Conservation (phyloP, 345 rosid species). For the Sonneratia alba region DNA sequence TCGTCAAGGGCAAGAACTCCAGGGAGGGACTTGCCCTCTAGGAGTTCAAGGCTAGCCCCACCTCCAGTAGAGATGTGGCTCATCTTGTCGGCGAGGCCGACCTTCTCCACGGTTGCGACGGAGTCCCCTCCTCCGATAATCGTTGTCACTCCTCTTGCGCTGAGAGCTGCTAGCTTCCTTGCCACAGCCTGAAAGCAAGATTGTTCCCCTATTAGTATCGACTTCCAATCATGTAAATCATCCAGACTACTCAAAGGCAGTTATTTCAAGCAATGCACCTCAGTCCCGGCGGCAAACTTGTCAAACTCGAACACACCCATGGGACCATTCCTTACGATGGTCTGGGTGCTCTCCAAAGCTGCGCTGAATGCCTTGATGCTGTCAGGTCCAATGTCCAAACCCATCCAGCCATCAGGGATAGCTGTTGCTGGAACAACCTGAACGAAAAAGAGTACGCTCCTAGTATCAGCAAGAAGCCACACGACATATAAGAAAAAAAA, state of each 20-base stretch:
- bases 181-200: constrained; percentile 52
- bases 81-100: constrained; percentile 81
- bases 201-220: not conserved
- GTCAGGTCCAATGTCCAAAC: constrained; percentile 88
- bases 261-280: constrained; percentile 21
- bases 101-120: constrained; percentile 94
- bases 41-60: constrained; percentile 93
- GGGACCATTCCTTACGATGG: constrained; percentile 93
- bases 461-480: too few relatives aligned
- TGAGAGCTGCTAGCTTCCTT: constrained; percentile 73
- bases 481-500: too few relatives aligned
- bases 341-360: constrained; percentile 57
- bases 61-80: constrained; percentile 96
- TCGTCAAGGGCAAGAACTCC: constrained; percentile 91
- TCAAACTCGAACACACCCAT: constrained; percentile 95
- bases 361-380: constrained; percentile 54
- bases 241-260: too few relatives aligned
- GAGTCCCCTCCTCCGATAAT: constrained; percentile 95
- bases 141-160: constrained; percentile 80
- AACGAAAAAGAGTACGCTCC: not conserved
- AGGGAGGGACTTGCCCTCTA: constrained; percentile 80
- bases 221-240: not conserved
- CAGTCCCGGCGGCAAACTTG: constrained; percentile 82
- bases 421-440: constrained; percentile 69
- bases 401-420: constrained; percentile 93